Conservation (phyloP, 768 basidiomycete species). For the Rhizopogon rudus region DNA sequence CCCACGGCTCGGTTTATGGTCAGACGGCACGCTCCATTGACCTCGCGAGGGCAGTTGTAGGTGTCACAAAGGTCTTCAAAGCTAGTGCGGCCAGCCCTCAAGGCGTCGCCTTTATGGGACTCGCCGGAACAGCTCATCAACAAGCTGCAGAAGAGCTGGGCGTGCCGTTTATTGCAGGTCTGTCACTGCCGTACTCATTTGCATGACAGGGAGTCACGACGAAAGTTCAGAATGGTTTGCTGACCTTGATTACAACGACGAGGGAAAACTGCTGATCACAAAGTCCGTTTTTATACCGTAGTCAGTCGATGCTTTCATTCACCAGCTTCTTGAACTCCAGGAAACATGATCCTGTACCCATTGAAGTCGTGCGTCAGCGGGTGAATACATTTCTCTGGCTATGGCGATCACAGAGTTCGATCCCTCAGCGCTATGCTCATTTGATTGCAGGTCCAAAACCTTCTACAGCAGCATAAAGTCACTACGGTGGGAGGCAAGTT, state of each 20-base stretch:
- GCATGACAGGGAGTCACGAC: not conserved
- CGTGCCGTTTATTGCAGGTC: conserved; percentile 60
- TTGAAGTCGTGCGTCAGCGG: conserved; percentile 36
- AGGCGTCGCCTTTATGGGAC: conserved; percentile 52
- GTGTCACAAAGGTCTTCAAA: conserved; percentile 48
- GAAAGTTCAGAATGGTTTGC: conserved; percentile 55
- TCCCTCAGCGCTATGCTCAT: not conserved
- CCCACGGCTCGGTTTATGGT: conserved; percentile 59
- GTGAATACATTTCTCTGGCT: conserved; percentile 23
- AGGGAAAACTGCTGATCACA: conserved; percentile 57
- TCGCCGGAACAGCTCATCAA: conserved; percentile 62
- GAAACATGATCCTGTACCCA: conserved; percentile 44
- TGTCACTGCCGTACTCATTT: not conserved
- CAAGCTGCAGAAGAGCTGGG: conserved; percentile 47
- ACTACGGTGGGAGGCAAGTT: conserved; percentile 41
- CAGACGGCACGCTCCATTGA: conserved; percentile 51
- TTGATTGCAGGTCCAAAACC: conserved; percentile 34
- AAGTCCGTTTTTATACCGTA: conserved; percentile 30
- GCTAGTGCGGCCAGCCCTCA: conserved; percentile 13
- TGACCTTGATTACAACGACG: conserved; percentile 54
- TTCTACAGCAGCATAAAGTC: conserved; percentile 39
- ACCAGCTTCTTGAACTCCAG: conserved; percentile 22
- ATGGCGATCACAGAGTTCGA: not conserved
- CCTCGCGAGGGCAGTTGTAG: conserved; percentile 50
- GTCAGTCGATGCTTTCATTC: not conserved